phyloP scores from a whole-genome alignment of 139 green algal genomes.

The Chlorella ohadii region DNA sequence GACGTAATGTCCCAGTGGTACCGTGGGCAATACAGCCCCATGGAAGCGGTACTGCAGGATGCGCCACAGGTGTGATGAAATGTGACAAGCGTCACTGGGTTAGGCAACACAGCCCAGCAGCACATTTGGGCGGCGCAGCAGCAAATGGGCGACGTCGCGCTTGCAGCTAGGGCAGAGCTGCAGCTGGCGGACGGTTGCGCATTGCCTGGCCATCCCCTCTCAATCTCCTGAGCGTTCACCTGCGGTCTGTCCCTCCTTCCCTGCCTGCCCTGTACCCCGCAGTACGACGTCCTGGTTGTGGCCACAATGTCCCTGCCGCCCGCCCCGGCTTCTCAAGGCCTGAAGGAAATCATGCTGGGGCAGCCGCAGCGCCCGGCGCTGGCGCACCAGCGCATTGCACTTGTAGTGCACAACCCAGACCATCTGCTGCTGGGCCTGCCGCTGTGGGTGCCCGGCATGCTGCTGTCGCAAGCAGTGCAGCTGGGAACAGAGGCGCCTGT shows the following conservation, averaged over 20 bases:
- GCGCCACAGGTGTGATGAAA: not conserved
- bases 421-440: not conserved
- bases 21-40: not conserved
- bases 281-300: conserved; percentile 10
- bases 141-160: too few species aligned
- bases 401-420: conserved; percentile 10
- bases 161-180: too few species aligned
- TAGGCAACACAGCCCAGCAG: too few species aligned
- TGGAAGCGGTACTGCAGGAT: not conserved
- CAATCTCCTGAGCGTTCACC: too few species aligned
- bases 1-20: not conserved
- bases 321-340: too few species aligned
- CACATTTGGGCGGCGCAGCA: too few species aligned
- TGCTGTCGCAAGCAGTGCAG: not conserved
- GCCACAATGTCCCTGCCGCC: not conserved
- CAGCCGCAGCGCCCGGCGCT: not conserved
- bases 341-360: not conserved
- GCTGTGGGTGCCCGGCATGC: not conserved
- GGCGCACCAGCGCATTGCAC: conserved; percentile 2
- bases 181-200: too few species aligned
- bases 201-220: too few species aligned
- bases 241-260: too few species aligned
- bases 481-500: not conserved
- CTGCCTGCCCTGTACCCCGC: not conserved
- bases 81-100: too few species aligned